A percentile compares a stretch with the other conserved stretches of the same genome.
These are phyloP conservation scores for Quercus agrifolia DNA, from an alignment of 306 rosid genomes.

Conservation along the genomic window DNA sequence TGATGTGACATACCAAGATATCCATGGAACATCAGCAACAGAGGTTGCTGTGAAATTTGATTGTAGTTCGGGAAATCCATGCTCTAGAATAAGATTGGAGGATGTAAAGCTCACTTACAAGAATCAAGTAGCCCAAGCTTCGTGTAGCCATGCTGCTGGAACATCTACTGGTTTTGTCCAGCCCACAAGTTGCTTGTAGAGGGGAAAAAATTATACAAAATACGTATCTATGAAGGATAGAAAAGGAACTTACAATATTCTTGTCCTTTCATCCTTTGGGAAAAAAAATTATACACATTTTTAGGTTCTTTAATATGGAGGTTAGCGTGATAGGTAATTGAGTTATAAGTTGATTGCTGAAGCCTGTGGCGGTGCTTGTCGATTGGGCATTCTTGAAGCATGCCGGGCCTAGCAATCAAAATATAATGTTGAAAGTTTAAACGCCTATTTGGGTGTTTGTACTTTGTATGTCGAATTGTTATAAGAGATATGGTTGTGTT, in stretches of 20 bases:
- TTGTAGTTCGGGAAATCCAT: slow-evolving; percentile 29
- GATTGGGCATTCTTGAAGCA: slow-evolving; percentile 1
- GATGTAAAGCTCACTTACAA: slow-evolving; percentile 27
- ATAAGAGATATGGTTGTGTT: neutral
- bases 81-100: slow-evolving; percentile 18
- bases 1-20: slow-evolving; percentile 21
- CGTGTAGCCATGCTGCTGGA: slow-evolving; percentile 27
- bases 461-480: neutral
- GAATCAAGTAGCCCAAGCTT: slow-evolving; percentile 18
- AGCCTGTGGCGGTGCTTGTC: slow-evolving; percentile 7
- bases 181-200: slow-evolving; percentile 28
- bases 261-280: neutral
- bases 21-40: slow-evolving; percentile 35
- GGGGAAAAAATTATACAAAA: too few species aligned
- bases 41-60: slow-evolving; percentile 31
- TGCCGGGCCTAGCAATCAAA: neutral
- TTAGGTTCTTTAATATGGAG: neutral
- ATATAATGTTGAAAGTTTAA: neutral
- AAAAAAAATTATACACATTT: neutral
- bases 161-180: slow-evolving; percentile 23
- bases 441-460: neutral
- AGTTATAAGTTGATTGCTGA: neutral
- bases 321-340: neutral
- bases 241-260: neutral
- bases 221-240: neutral